phyloP scores from a whole-genome alignment of 2,329 filamentous ascomycete genomes.

The Alternaria arbusti region DNA sequence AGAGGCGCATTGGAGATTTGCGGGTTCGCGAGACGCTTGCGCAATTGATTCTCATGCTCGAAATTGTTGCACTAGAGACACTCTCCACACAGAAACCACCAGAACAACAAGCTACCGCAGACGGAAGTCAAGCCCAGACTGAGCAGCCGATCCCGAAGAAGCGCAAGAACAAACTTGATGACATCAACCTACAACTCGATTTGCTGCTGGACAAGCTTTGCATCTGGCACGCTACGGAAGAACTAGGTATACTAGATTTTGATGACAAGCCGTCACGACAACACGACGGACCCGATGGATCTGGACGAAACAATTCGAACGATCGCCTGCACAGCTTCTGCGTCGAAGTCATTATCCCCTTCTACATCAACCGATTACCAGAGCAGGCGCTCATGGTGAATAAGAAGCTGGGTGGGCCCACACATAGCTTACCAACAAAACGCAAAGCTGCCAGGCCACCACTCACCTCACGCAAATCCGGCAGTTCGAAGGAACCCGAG shows the following conservation, averaged over 20 bases:
- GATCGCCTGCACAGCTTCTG: slow-evolving; percentile 79
- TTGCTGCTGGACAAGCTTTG: slow-evolving; percentile 78
- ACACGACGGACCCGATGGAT: slow-evolving; percentile 27
- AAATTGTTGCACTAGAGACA: slow-evolving; percentile 73
- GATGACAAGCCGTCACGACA: slow-evolving; percentile 35
- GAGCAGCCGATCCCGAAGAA: slow-evolving; percentile 43
- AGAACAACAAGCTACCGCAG: slow-evolving; percentile 19
- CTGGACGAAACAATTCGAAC: slow-evolving; percentile 38
- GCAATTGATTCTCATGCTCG: slow-evolving; percentile 80
- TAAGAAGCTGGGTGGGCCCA: slow-evolving; percentile 76
- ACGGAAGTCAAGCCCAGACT: slow-evolving; percentile 23
- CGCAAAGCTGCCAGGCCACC: slow-evolving; percentile 53
- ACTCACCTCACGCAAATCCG: slow-evolving; percentile 44
- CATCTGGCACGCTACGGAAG: slow-evolving; percentile 81
- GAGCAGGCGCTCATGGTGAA: slow-evolving; percentile 73
- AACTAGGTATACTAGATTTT: slow-evolving; percentile 56
- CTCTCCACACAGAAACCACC: slow-evolving; percentile 44
- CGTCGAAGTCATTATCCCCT: slow-evolving; percentile 79
- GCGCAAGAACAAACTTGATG: slow-evolving; percentile 66
- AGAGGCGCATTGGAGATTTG: slow-evolving; percentile 68
- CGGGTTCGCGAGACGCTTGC: slow-evolving; percentile 79
- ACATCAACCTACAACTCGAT: slow-evolving; percentile 71
- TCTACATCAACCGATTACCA: slow-evolving; percentile 80
- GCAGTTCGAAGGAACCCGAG: slow-evolving; percentile 47
- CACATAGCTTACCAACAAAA: slow-evolving; percentile 64